A percentile compares a stretch with the other conserved stretches of the same genome.
Evolutionary conservation across 176 grass and related monocot species (phyloP).

Genomic region (Lolium rigidum): DNA sequence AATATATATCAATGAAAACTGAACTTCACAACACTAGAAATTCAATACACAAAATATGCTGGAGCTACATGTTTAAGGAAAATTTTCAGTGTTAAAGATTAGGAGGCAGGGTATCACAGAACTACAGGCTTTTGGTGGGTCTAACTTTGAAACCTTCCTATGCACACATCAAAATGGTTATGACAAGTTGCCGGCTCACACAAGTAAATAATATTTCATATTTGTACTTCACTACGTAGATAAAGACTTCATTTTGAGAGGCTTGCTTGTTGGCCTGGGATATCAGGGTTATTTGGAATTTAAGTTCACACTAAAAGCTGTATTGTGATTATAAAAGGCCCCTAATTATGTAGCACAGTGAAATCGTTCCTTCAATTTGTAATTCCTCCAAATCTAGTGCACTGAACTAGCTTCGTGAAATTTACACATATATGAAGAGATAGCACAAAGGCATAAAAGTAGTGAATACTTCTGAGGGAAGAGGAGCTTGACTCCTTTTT

Average conservation of each 20-base stretch:
- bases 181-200: neutral
- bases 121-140: neutral
- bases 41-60: neutral
- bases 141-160: neutral
- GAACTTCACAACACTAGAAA: neutral
- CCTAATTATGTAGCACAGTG: neutral
- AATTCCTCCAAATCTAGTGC: neutral
- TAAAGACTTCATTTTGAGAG: neutral
- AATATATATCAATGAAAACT: slow-evolving; percentile 3
- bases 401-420: neutral
- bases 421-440: neutral
- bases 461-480: slow-evolving; percentile 70
- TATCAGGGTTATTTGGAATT: neutral
- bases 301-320: neutral
- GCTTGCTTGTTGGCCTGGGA: slow-evolving; percentile 13
- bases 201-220: neutral
- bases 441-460: slow-evolving; percentile 4
- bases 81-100: neutral
- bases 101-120: neutral
- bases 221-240: neutral
- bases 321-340: neutral
- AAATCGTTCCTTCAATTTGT: neutral
- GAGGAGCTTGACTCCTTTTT: slow-evolving; percentile 90
- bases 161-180: neutral
- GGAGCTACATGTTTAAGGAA: neutral